A percentile compares a stretch with the other conserved stretches of the same genome.
These are phyloP conservation scores for Galeopsis tetrahit DNA, from an alignment of 257 asterid species.

Conservation along the genomic window DNA sequence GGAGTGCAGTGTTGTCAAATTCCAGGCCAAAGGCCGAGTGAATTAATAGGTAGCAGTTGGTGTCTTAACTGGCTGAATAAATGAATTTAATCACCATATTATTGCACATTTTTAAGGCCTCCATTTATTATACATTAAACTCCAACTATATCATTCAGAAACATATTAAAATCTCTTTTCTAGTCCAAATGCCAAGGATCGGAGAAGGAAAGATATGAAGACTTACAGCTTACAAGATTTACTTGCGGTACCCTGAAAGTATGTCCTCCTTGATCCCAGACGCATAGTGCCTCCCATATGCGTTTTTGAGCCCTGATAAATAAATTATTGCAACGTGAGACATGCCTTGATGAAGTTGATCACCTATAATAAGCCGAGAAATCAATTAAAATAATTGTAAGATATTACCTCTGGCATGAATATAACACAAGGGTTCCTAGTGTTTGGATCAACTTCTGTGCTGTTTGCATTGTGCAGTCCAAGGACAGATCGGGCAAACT, in stretches of 20 bases:
- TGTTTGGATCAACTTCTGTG: slow-evolving; percentile 69
- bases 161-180: not conserved
- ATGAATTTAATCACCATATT: slow-evolving; percentile 4
- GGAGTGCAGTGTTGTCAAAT: not conserved
- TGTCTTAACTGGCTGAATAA: not conserved
- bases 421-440: slow-evolving; percentile 63
- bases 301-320: slow-evolving; percentile 69
- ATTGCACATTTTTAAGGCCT: not conserved
- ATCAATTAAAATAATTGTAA: slow-evolving; percentile 25
- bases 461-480: slow-evolving; percentile 71
- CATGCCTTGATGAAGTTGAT: slow-evolving; percentile 9
- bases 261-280: slow-evolving; percentile 83
- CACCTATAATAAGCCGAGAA: not conserved
- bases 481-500: slow-evolving; percentile 70
- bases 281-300: slow-evolving; percentile 95
- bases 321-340: slow-evolving; percentile 30
- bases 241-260: slow-evolving; percentile 51
- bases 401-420: slow-evolving; percentile 78
- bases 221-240: slow-evolving; percentile 65
- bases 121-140: not conserved
- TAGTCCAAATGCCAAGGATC: slow-evolving; percentile 1
- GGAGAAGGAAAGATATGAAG: slow-evolving; percentile 29
- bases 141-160: slow-evolving; percentile 12
- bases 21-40: not conserved
- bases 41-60: not conserved